phyloP scores from a whole-genome alignment of 2,329 filamentous ascomycete species.

The Lecanoromycetidae sp. region DNA sequence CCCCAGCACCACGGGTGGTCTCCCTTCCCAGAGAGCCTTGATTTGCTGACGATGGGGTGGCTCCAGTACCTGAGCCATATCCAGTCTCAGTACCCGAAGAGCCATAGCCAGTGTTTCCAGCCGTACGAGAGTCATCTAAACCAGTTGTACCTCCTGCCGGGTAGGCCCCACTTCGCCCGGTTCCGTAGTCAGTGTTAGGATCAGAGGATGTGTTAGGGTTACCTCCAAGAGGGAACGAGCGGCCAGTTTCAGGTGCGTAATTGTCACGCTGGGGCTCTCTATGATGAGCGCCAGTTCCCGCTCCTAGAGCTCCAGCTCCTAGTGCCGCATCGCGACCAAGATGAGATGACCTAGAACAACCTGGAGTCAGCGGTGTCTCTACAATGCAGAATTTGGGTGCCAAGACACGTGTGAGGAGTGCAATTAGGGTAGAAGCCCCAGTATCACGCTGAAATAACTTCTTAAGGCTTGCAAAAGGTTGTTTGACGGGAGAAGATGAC shows the following conservation, averaged over 20 bases:
- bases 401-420: too few species aligned
- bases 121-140: constrained; percentile 9
- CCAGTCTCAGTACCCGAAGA: constrained; percentile 1
- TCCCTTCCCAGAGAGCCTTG: constrained; percentile 11
- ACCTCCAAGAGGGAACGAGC: constrained; percentile 16
- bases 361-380: too few species aligned
- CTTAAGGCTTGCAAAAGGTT: too few species aligned
- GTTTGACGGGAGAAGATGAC: too few species aligned
- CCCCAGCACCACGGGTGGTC: neutral
- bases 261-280: constrained; percentile 14
- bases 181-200: neutral
- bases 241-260: constrained; percentile 10
- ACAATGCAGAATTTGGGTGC: too few species aligned
- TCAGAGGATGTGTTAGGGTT: constrained; percentile 4
- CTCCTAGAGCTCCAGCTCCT: constrained; percentile 2
- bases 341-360: constrained; percentile 6
- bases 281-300: constrained; percentile 15
- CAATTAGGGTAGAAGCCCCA: too few species aligned
- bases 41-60: constrained; percentile 1
- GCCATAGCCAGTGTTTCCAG: neutral
- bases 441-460: too few species aligned
- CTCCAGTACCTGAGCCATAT: constrained; percentile 7
- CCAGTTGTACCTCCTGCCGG: neutral
- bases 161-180: neutral
- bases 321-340: constrained; percentile 10